phyloP scores from a whole-genome alignment of 73 alveolate genomes.

The Tetrahymena thermophila region DNA sequence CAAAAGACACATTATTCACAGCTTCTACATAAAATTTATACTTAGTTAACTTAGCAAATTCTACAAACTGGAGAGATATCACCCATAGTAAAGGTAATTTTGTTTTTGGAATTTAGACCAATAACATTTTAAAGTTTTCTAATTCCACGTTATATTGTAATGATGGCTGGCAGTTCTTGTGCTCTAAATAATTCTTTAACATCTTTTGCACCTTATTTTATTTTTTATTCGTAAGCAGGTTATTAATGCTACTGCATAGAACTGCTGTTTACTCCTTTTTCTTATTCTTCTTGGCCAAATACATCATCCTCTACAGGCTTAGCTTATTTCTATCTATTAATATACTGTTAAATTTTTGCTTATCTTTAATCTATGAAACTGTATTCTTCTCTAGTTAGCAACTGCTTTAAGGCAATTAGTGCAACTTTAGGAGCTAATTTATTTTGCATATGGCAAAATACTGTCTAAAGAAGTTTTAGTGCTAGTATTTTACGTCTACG shows the following conservation, averaged over 20 bases:
- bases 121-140: background rate
- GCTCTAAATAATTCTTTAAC: background rate
- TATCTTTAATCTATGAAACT: background rate
- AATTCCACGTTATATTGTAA: background rate
- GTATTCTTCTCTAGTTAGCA: background rate
- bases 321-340: background rate
- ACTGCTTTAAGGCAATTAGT: background rate
- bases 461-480: background rate
- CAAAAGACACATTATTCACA: background rate
- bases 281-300: background rate
- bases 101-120: background rate
- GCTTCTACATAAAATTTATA: background rate
- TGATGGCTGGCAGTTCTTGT: background rate
- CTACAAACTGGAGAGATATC: background rate
- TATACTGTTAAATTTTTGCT: background rate
- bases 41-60: background rate
- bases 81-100: background rate
- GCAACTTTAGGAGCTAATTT: background rate
- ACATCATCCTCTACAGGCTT: background rate
- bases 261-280: background rate
- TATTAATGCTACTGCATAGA: background rate
- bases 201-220: background rate
- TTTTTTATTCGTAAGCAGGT: background rate
- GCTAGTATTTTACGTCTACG: background rate
- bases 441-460: background rate